Evolutionary conservation across 345 rosid genomes (phyloP), one percentile per base, ranked within the genome.

Genomic region (Chamaenerion angustifolium): DNA sequence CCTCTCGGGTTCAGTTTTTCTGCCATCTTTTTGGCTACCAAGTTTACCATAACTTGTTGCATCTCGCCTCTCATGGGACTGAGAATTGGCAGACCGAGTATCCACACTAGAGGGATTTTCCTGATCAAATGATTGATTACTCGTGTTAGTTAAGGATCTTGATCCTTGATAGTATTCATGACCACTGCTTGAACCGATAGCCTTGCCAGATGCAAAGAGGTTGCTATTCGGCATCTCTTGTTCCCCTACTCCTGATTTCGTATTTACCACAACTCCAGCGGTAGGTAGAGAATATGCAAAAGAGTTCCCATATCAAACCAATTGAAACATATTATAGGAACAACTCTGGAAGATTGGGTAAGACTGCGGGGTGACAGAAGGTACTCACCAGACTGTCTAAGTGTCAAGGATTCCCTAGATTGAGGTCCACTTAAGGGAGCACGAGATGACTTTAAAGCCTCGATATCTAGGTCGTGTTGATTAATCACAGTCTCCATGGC

Each of bases 401-500:
- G 61, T 21, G 78, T 45, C n/a, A 76, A 58, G 57, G 89, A 74
- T 68, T 87, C 94, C 57, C 81, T 88, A n/a, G 63, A 68, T 68
- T 77, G 95, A 70, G 73, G 50, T 49, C 88, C 90, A 65, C 82
- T 71, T 37, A 69, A 51, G 49, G 95, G 86, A 74, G 76, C 76
- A 46, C 86, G 80, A 4, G 93, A 71, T 49, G 94, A 68, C 73
- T 66, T 84, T 72, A 92, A 67, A 59, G 89, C 82, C 62, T 92
- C 98, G 56, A 84, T 71, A 76, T 92, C 96, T 67, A 92, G 83
- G 59, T 90, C 88, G 52, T 92, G 74, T 56, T 75, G 95, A 71
- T 60, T 92, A 53, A 88, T 79, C 40, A 92, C 96, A 62, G 98
- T 92, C 76, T 88, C 98, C 98, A 92, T 92, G 48, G 98, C 98